Percentiles rank a stretch among this genome's conserved stretches.
These are phyloP conservation scores for Neurospora sp. DNA, from an alignment of 495 filamentous ascomycete species.

Conservation along the genomic window DNA sequence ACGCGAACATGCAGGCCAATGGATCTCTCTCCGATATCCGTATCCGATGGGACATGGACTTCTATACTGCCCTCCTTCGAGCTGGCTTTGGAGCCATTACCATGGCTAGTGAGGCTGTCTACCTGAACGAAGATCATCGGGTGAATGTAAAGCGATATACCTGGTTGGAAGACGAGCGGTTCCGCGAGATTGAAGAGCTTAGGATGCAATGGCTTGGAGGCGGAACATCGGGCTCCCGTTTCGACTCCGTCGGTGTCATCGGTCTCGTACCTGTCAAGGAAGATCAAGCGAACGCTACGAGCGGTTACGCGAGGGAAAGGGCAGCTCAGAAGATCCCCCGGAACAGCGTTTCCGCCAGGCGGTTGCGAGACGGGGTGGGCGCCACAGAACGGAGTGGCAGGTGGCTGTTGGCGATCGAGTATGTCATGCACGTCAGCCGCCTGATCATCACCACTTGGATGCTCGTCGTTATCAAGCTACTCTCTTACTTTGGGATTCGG, in stretches of 20 bases:
- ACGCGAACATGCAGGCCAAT: slow-evolving; percentile 86
- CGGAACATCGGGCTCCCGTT: slow-evolving; percentile 31
- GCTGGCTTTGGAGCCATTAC: slow-evolving; percentile 79
- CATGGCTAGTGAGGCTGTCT: slow-evolving; percentile 90
- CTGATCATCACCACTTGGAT: slow-evolving; percentile 53
- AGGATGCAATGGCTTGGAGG: slow-evolving; percentile 40
- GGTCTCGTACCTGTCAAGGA: slow-evolving; percentile 41
- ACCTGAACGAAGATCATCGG: slow-evolving; percentile 77
- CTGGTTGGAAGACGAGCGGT: slow-evolving; percentile 82
- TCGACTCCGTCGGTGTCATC: slow-evolving; percentile 41
- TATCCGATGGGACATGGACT: slow-evolving; percentile 79
- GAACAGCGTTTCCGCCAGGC: slow-evolving; percentile 23
- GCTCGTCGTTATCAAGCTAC: slow-evolving; percentile 39
- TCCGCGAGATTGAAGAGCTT: slow-evolving; percentile 51
- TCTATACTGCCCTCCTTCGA: slow-evolving; percentile 82
- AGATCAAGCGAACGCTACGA: slow-evolving; percentile 27
- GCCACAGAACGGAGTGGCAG: slow-evolving; percentile 61
- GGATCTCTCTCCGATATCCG: slow-evolving; percentile 69
- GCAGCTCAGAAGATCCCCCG: slow-evolving; percentile 44
- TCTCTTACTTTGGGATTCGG: slow-evolving; percentile 52
- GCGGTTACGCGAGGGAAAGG: slow-evolving; percentile 63
- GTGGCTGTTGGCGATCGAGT: slow-evolving; percentile 63
- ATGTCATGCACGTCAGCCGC: slow-evolving; percentile 60
- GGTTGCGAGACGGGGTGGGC: slow-evolving; percentile 58
- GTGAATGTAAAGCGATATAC: slow-evolving; percentile 70